A percentile compares a stretch with the other conserved stretches of the same genome.
These are phyloP conservation scores for Leccinum broughii DNA, from an alignment of 768 basidiomycete species.

Conservation along the genomic window DNA sequence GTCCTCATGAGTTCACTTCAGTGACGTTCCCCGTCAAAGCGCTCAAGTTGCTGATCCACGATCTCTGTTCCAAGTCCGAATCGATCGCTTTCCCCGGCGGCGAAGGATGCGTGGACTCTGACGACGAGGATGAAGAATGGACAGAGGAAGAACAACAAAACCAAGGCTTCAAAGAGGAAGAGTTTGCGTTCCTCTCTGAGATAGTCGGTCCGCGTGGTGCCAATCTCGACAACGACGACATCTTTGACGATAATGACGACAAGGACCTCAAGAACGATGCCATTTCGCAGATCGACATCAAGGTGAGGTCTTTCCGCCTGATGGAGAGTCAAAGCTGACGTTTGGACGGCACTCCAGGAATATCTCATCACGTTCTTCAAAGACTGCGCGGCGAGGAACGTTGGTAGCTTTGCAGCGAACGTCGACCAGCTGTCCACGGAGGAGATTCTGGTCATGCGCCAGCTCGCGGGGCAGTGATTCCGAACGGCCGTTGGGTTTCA, in stretches of 20 bases:
- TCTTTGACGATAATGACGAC: conserved; percentile 74
- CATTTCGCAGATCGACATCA: conserved; percentile 83
- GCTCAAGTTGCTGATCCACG: conserved; percentile 84
- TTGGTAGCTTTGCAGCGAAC: conserved; percentile 58
- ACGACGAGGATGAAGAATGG: conserved; percentile 95
- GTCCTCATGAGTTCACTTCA: conserved; percentile 81
- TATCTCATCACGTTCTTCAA: conserved; percentile 71
- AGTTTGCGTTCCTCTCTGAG: conserved; percentile 82
- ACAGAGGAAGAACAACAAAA: conserved; percentile 72
- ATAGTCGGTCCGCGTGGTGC: conserved; percentile 73
- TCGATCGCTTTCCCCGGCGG: conserved; percentile 62
- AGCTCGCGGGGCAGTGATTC: conserved; percentile 39
- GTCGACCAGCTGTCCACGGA: conserved; percentile 70
- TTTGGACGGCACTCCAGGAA: conserved; percentile 41
- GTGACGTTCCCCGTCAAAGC: conserved; percentile 91
- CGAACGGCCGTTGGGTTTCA: not conserved
- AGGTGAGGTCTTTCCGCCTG: conserved; percentile 31
- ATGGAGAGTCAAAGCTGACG: conserved; percentile 18
- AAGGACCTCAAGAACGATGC: conserved; percentile 88
- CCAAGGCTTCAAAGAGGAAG: conserved; percentile 65
- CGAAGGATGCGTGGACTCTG: conserved; percentile 64
- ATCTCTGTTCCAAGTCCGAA: conserved; percentile 80
- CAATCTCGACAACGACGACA: conserved; percentile 75
- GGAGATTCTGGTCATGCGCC: conserved; percentile 66
- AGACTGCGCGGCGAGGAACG: conserved; percentile 65